A percentile compares a stretch with the other conserved stretches of the same genome.
phyloP scores from a whole-genome alignment of 1,284 basidiomycete species.

The Tylopilus sp. region DNA sequence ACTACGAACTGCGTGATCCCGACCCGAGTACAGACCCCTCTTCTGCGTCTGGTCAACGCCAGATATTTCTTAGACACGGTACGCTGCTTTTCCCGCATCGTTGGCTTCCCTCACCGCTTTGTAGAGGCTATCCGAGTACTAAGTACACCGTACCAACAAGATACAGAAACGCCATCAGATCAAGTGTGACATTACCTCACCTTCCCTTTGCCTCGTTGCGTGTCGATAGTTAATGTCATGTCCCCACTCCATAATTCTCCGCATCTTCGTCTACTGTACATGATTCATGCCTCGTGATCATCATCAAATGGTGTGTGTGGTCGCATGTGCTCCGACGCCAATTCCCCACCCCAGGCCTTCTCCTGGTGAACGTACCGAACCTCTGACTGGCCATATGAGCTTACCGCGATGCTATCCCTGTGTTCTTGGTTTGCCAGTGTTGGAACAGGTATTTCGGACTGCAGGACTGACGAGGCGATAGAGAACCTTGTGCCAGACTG shows the following conservation, averaged over 20 bases:
- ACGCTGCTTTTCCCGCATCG: conserved; percentile 17
- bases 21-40: conserved; percentile 60
- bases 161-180: conserved; percentile 24
- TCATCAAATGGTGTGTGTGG: conserved; percentile 32
- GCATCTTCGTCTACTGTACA: conserved; percentile 17
- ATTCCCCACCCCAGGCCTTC: conserved; percentile 31
- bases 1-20: conserved; percentile 71
- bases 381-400: conserved; percentile 32
- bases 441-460: conserved; percentile 35
- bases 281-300: conserved; percentile 30
- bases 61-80: conserved; percentile 80
- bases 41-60: conserved; percentile 67
- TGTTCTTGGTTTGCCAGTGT: conserved; percentile 32
- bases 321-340: conserved; percentile 28
- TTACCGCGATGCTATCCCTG: conserved; percentile 35
- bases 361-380: conserved; percentile 35
- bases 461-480: conserved; percentile 27
- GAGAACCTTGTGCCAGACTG: conserved; percentile 32
- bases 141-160: conserved; percentile 24
- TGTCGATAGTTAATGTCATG: conserved; percentile 3
- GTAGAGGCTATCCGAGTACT: conserved; percentile 32
- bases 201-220: background rate
- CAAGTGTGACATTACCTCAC: conserved; percentile 18
- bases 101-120: conserved; percentile 12
- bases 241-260: background rate